Base-by-base conservation (phyloP, 371 early-diverging fungal species). In the Amoeboaphelidium protococcarum region DNA sequence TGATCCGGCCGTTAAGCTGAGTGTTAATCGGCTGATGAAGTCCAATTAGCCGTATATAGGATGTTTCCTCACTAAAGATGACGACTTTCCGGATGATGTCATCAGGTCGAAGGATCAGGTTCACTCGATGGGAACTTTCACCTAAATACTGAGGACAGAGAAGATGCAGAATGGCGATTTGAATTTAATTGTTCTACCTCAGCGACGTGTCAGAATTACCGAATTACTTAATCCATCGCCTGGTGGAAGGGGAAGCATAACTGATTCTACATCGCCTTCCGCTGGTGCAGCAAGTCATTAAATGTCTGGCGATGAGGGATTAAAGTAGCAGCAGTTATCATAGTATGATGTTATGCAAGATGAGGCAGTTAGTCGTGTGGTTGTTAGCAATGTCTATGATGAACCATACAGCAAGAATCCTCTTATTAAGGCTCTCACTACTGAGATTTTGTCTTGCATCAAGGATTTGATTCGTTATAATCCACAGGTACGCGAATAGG, bases 401-500 rank as follows among this genome's bases (percentile, higher is more conserved):
- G 72, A 80, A 47, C 76, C 81, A 3, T 86, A 76, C 61, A 78
- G 75, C 37, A 68, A 74, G 60, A 80, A 78, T 54, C 74, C 74
- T 26, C 64, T 84, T 13, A 69, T 94, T 41, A 79, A 84, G 25
- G 95, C 95, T 22, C 76, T 83, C 16, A 86, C 89, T n/a, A 77
- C 82, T 1, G 95, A 94, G 59, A 88, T 91, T 52, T 80, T 91
- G 4, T 76, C 86, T 3, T 88, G 83, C 2, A 78, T 91, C 58
- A 84, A 85, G 59, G 95, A 94, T 54, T 85, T 91, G 49, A 82
- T 88, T 2, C 71, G 76, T 0, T 54, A 88, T 52, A 94, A 91
- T 54, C 85, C 90, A 3, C 70, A 90, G 26, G 79, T 91, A 61
- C 77, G 91, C 23, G 95, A 94, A 57, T 92, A 94, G 61, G 90